phyloP scores from a whole-genome alignment of 139 green algal species.

The Zygnema circumcarinatum region DNA sequence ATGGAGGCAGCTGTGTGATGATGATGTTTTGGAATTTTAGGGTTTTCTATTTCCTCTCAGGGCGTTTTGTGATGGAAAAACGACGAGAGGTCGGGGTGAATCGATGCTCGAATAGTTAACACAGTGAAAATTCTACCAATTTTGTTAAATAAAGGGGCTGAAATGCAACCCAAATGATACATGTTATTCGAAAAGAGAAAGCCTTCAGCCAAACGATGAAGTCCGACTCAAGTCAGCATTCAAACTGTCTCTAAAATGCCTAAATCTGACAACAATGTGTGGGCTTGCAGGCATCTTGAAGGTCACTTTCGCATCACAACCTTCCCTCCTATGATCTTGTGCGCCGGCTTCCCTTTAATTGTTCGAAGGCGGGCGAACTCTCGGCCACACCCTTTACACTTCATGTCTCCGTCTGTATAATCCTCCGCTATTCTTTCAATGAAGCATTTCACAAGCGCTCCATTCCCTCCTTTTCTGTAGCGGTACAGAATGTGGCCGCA shows the following conservation, averaged over 20 bases:
- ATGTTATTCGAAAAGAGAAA: not conserved
- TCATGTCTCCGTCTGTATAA: slow-evolving; percentile 60
- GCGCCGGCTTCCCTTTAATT: slow-evolving; percentile 62
- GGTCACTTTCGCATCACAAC: slow-evolving; percentile 52
- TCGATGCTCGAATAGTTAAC: not conserved
- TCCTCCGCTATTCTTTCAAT: slow-evolving; percentile 62
- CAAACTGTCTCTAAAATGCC: not conserved
- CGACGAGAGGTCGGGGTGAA: not conserved
- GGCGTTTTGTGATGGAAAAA: not conserved
- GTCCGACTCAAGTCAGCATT: not conserved
- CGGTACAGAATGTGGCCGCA: slow-evolving; percentile 22
- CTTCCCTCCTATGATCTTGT: slow-evolving; percentile 66
- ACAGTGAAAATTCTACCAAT: not conserved
- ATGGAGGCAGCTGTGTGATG: not conserved
- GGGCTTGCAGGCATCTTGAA: not conserved
- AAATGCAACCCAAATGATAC: not conserved
- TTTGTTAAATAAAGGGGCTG: not conserved
- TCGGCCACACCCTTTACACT: slow-evolving; percentile 45
- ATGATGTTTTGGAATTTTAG: not conserved
- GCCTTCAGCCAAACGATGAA: not conserved
- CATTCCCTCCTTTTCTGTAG: slow-evolving; percentile 62
- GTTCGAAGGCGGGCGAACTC: slow-evolving; percentile 57
- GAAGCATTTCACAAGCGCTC: slow-evolving; percentile 63
- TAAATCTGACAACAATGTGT: too few species aligned
- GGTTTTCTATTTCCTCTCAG: not conserved